Base-by-base conservation (phyloP, 176 grass and related monocot species). In the Zea mays region DNA sequence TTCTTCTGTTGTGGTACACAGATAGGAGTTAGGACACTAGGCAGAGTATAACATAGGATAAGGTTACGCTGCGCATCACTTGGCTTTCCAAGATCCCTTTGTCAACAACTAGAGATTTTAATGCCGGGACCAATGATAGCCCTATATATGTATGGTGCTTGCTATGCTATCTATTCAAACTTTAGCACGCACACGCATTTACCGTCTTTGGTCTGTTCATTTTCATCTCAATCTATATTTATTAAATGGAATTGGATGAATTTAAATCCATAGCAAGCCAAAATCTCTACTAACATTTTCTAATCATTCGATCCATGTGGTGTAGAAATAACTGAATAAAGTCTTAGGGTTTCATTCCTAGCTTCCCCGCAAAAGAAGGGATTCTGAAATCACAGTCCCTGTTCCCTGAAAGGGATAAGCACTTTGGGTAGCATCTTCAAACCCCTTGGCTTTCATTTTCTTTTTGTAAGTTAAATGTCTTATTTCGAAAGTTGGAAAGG, bases 31-130 rank as follows among this genome's bases (percentile, higher is more conserved):
- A 84, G 81, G 71, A 71, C 64, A 55, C 55, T 34, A 79, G 86
- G 27, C 27, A 27, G 75, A 84, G 76, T 74, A 71, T 81, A 80
- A 57, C 62, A 34, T 75, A 84, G 86, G 86, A 75, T 84, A 88
- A 88, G 80, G 62, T 83, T 83, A 73, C 13, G 76, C 46, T 48
- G 70, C 86, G 56, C 76, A 84, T 80, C 56, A 65, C 76, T 71
- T 35, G 76, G 33, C 55, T 70, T 63, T 80, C 13, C 46, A 6
- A 70, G 81, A 88, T 84, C 80, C 86, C 71, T 70, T 74, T 57
- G 81, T 74, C 70, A 54, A 70, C 65, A 80, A 75, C 86, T 81
- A 37, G 69, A 63, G 74, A 88, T 70, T 82, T 71, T 71, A 84
- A 35, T 71, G 76, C 57, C 47, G 71, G 76, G 64, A 48, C 59